A percentile compares a stretch with the other conserved stretches of the same genome.
Evolutionary conservation across 257 asterid genomes (phyloP).

Genomic region (Lavandula angustifolia): DNA sequence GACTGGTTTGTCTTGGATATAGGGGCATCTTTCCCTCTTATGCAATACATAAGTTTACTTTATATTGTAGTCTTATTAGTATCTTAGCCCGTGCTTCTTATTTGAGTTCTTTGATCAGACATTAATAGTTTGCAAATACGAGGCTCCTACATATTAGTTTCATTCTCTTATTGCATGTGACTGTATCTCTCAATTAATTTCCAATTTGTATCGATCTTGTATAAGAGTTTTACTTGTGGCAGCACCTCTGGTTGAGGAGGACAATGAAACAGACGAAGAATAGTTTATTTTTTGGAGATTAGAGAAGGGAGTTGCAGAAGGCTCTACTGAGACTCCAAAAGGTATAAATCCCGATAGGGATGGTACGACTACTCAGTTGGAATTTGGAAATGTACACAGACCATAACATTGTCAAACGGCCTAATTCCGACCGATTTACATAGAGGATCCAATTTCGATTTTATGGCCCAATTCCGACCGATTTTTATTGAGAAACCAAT

Average conservation of each 20-base stretch:
- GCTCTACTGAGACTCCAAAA: constrained; percentile 84
- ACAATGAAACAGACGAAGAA: constrained; percentile 72
- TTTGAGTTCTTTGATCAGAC: constrained; percentile 16
- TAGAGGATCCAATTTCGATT: too few relatives aligned
- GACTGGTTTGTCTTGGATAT: constrained; percentile 81
- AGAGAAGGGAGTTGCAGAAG: constrained; percentile 94
- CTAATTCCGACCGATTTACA: too few relatives aligned
- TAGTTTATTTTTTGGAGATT: constrained; percentile 83
- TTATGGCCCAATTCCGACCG: too few relatives aligned
- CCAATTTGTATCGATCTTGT: constrained; percentile 16
- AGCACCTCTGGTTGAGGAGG: constrained; percentile 90
- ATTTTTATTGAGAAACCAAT: too few relatives aligned
- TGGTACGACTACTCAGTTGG: too few relatives aligned
- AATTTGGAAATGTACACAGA: too few relatives aligned
- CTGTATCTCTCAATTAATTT: too few relatives aligned
- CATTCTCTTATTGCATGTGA: constrained; percentile 4
- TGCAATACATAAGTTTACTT: constrained; percentile 55
- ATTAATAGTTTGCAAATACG: too few relatives aligned
- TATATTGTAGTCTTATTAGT: background rate
- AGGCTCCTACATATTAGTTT: background rate
- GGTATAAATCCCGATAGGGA: constrained; percentile 52
- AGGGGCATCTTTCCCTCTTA: constrained; percentile 82
- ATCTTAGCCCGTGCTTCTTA: constrained; percentile 6
- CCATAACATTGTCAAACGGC: too few relatives aligned
- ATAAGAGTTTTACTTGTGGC: constrained; percentile 31